A percentile compares a stretch with the other conserved stretches of the same genome.
Conservation (phyloP, 768 basidiomycete genomes). For the Mycena kentingensis region DNA sequence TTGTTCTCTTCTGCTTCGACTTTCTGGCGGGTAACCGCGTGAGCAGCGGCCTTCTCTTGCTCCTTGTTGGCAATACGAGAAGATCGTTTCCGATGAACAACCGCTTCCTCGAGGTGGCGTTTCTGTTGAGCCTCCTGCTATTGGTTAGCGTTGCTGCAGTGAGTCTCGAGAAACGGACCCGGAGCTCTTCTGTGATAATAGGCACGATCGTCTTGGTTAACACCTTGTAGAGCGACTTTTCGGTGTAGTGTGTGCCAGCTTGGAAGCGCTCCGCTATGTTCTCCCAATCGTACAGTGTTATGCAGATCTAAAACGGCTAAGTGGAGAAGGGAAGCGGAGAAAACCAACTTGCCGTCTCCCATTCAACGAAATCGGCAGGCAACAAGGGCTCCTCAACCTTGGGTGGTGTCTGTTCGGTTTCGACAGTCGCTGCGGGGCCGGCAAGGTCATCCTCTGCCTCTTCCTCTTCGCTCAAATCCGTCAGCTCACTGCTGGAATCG, state of each 20-base stretch:
- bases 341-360: slow-evolving; percentile 75
- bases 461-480: slow-evolving; percentile 63
- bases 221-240: slow-evolving; percentile 75
- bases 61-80: slow-evolving; percentile 85
- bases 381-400: slow-evolving; percentile 27
- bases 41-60: slow-evolving; percentile 73
- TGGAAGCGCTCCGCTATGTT: slow-evolving; percentile 73
- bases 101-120: slow-evolving; percentile 67
- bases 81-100: slow-evolving; percentile 86
- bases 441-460: slow-evolving; percentile 25
- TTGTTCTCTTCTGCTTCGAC: slow-evolving; percentile 70
- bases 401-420: slow-evolving; percentile 15
- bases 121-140: slow-evolving; percentile 63
- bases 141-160: slow-evolving; percentile 8
- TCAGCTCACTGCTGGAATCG: slow-evolving; percentile 71
- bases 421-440: slow-evolving; percentile 7
- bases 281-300: slow-evolving; percentile 85
- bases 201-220: slow-evolving; percentile 71
- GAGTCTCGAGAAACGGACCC: slow-evolving; percentile 43
- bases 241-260: slow-evolving; percentile 74
- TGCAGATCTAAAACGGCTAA: slow-evolving; percentile 62
- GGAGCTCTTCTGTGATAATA: slow-evolving; percentile 63
- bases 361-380: slow-evolving; percentile 72
- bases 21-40: slow-evolving; percentile 56
- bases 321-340: neutral